Evolutionary conservation across 78 protist species (phyloP).

Genomic region (Guillardia theta): DNA sequence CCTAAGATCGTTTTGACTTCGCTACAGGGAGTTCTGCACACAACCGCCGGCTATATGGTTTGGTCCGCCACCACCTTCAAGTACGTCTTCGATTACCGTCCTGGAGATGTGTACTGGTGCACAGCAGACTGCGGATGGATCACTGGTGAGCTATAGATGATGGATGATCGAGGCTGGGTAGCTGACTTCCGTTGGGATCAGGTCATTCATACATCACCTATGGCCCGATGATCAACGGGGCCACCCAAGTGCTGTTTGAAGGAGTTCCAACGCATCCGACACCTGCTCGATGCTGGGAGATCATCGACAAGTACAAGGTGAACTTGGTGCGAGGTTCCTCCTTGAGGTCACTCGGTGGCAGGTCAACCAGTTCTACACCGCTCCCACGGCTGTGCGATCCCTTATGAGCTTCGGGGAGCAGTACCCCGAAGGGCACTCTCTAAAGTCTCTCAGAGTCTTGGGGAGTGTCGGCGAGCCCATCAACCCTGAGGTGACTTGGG

Average conservation of each 20-base stretch:
- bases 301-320: constrained; percentile 32
- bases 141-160: too few species aligned
- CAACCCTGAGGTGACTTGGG: constrained; percentile 62
- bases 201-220: constrained; percentile 96
- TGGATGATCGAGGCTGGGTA: too few species aligned
- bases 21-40: not conserved
- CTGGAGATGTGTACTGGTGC: constrained; percentile 92
- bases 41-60: constrained; percentile 81
- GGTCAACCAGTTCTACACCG: constrained; percentile 93
- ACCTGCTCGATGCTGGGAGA: constrained; percentile 49
- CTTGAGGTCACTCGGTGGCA: not conserved
- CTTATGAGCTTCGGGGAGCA: constrained; percentile 68
- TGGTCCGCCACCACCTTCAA: constrained; percentile 66
- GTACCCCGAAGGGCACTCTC: not conserved
- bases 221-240: constrained; percentile 93
- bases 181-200: not conserved
- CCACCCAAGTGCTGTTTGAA: constrained; percentile 91
- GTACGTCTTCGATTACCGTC: constrained; percentile 86
- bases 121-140: constrained; percentile 95
- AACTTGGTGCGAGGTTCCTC: not conserved
- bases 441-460: constrained; percentile 69
- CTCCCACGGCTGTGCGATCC: constrained; percentile 96
- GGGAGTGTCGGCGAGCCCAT: constrained; percentile 81
- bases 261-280: constrained; percentile 88
- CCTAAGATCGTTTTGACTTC: not conserved